Conservation (phyloP, 805 yeast genomes). For the Metschnikowia peoriensis region DNA sequence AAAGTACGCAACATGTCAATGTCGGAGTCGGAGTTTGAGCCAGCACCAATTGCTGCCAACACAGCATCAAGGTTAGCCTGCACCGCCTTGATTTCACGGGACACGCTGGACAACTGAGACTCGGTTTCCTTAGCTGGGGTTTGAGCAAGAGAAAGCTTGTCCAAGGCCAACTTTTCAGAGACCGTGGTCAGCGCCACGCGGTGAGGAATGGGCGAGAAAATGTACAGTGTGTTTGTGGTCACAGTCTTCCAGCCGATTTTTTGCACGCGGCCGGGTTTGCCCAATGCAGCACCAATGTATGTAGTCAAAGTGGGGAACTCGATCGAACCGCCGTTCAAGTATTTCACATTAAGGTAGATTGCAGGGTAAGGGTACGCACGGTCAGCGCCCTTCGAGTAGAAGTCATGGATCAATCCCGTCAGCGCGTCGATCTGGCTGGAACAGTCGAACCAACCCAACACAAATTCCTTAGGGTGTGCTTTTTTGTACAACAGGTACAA, state of each 20-base stretch:
- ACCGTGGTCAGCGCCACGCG: conserved; percentile 51
- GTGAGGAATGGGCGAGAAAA: conserved; percentile 76
- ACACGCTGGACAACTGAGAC: conserved; percentile 42
- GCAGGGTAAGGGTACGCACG: conserved; percentile 77
- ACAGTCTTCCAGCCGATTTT: conserved; percentile 41
- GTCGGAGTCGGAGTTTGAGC: conserved; percentile 42
- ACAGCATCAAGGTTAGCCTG: conserved; percentile 49
- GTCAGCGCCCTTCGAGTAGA: conserved; percentile 66
- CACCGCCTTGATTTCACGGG: conserved; percentile 45
- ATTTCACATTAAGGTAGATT: conserved; percentile 71
- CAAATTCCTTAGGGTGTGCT: conserved; percentile 73
- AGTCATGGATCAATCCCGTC: conserved; percentile 77
- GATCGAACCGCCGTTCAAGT: conserved; percentile 46
- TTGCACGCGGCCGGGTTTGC: conserved; percentile 43
- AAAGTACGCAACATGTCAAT: conserved; percentile 65
- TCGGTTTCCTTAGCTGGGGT: conserved; percentile 28
- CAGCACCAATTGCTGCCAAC: conserved; percentile 45
- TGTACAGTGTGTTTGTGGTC: conserved; percentile 41
- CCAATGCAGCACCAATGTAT: conserved; percentile 77
- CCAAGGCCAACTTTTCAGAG: conserved; percentile 57
- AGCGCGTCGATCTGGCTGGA: conserved; percentile 62
- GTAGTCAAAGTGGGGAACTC: conserved; percentile 58
- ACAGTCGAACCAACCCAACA: conserved; percentile 83
- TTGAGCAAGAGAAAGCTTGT: conserved; percentile 38
- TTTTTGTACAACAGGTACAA: conserved; percentile 70